Evolutionary conservation across 148 eudicot genomes (phyloP), one percentile per base, ranked within the genome.

Genomic region (Arbutus unedo): DNA sequence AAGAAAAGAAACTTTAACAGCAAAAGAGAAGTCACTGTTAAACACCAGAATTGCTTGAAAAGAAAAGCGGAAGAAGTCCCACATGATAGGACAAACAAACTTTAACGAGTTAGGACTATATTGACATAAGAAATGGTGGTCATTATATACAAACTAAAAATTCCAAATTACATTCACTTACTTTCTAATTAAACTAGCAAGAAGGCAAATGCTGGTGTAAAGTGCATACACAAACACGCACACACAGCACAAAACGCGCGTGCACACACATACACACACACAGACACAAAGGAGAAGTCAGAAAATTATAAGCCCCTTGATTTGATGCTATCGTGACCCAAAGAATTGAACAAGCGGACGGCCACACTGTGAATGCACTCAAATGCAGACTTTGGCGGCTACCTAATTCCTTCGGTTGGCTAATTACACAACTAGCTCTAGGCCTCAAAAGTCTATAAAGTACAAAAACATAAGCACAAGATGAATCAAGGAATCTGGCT

Each of bases 401-500:
- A 57, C 15, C 41, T 16, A 19, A 38, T 78, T 38, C 14, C 62
- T 43, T 55, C 67, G 56, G 8, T 8, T 14, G 50, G 51, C 19
- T 9, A 57, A 56, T 77, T 78, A 56, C 68, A 56, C 48, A 77
- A 77, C 64, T 77, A 18, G 62, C 10, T 43, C 51, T 78, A 57
- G 62, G 15, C 51, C 50, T 78, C 48, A 41, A 43, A 55, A 56
- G 6, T 21, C 49, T 76, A 11, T 21, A n/a, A 73, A 51, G 60
- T 76, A 54, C 77, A 48, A 74, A 14, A 6, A 53, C 38, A 77
- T 77, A 18, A 55, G 18, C 19, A 54, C 21, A 54, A 5, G 47
- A 55, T 55, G 16, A 76, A 56, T 18, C 18, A 18, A 77, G 49
- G 57, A 77, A 38, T 4, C 67, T 76, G 14, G 45, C 49, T 16